Conservation (phyloP, 768 basidiomycete genomes). For the Nevesoporus exiguus region DNA sequence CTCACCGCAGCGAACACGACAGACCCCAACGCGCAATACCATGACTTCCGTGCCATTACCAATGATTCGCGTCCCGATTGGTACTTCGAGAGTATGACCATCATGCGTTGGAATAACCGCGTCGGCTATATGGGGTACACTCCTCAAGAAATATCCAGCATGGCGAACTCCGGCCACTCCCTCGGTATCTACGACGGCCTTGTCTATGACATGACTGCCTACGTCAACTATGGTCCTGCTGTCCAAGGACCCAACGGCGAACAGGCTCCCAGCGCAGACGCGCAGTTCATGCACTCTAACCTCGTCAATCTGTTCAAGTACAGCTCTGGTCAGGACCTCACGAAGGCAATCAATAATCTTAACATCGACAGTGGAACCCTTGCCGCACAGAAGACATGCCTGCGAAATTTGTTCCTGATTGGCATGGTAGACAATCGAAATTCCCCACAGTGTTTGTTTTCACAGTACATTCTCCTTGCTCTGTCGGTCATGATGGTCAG, state of each 20-base stretch:
- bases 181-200: constrained; percentile 85
- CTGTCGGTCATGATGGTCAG: constrained; percentile 90
- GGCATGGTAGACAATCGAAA: constrained; percentile 90
- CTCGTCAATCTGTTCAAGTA: constrained; percentile 76
- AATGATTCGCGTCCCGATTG: constrained; percentile 95
- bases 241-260: constrained; percentile 47
- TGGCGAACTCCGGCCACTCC: constrained; percentile 58
- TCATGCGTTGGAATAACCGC: constrained; percentile 86
- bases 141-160: constrained; percentile 65
- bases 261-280: constrained; percentile 41
- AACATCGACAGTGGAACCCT: constrained; percentile 47
- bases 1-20: constrained; percentile 70
- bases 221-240: constrained; percentile 68
- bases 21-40: constrained; percentile 77
- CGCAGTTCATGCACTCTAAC: constrained; percentile 66
- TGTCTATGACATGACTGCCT: constrained; percentile 84
- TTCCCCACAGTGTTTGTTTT: constrained; percentile 88
- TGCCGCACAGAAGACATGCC: constrained; percentile 73
- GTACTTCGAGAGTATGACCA: constrained; percentile 94
- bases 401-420: constrained; percentile 89
- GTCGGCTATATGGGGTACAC: constrained; percentile 87
- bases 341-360: constrained; percentile 64
- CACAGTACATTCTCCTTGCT: constrained; percentile 86
- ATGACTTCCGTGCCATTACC: constrained; percentile 90
- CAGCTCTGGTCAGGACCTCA: constrained; percentile 75